These are phyloP conservation scores for Zasmidium angulare DNA, from an alignment of 2,329 filamentous ascomycete genomes.

Conservation along the genomic window DNA sequence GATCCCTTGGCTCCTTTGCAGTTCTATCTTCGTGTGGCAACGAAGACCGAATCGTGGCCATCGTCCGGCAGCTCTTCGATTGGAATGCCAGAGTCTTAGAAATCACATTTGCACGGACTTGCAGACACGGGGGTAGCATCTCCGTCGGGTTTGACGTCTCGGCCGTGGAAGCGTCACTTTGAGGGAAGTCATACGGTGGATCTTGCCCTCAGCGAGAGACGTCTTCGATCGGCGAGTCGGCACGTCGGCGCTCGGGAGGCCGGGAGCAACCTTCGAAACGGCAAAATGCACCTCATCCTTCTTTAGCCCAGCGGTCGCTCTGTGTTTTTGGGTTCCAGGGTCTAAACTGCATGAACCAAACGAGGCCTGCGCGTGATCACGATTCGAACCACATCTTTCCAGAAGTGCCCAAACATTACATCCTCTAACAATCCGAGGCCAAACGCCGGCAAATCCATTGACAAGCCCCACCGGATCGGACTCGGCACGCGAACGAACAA, in stretches of 20 bases:
- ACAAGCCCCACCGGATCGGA: background rate
- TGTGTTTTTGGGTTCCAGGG: background rate
- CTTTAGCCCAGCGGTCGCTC: background rate
- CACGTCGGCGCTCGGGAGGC: background rate
- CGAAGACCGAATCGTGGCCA: slow-evolving; percentile 34
- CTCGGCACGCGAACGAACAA: background rate
- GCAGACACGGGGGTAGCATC: background rate
- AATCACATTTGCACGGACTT: background rate
- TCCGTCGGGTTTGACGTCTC: background rate
- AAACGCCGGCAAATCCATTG: background rate
- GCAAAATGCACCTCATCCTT: background rate
- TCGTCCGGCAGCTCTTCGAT: slow-evolving; percentile 8
- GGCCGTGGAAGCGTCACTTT: background rate
- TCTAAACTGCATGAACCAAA: background rate
- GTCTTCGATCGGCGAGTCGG: background rate
- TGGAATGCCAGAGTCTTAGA: background rate
- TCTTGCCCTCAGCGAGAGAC: background rate
- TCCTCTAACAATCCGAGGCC: background rate
- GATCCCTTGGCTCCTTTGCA: slow-evolving; percentile 68
- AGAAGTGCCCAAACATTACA: background rate
- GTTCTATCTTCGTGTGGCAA: slow-evolving; percentile 68
- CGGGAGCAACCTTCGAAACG: background rate
- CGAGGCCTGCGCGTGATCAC: background rate
- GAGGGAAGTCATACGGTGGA: background rate
- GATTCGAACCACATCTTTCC: background rate